Conservation (phyloP, 116 monocot genomes). For the Papilionanthe hybrid region DNA sequence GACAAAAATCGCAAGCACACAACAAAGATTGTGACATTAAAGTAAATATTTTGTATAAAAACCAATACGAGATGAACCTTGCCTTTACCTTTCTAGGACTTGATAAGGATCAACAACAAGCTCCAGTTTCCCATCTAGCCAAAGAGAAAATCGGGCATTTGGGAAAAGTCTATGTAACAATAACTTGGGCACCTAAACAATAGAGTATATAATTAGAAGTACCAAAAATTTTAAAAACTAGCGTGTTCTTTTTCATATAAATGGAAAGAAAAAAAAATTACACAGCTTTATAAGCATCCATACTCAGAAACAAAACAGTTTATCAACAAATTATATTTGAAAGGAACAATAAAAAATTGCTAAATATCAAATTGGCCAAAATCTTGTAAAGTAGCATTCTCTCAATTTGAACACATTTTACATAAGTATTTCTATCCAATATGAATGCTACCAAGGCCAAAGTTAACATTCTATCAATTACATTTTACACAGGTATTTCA, state of each 20-base stretch:
- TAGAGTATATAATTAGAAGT: neutral
- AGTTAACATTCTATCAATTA: neutral
- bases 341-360: too few species aligned
- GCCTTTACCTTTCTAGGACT: conserved; percentile 67
- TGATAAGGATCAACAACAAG: conserved; percentile 85
- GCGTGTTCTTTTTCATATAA: too few species aligned
- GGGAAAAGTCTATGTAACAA: conserved; percentile 91
- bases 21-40: neutral
- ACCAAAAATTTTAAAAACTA: neutral
- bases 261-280: too few species aligned
- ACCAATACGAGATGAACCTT: neutral
- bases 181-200: conserved; percentile 77
- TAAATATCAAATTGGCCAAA: neutral
- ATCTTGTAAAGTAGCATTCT: neutral
- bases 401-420: neutral
- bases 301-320: too few species aligned
- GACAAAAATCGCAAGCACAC: neutral
- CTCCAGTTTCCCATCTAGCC: conserved; percentile 97
- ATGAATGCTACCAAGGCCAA: neutral
- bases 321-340: too few species aligned
- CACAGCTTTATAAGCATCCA: too few species aligned
- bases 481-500: neutral
- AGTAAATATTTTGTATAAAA: neutral
- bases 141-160: conserved; percentile 76
- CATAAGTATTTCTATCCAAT: neutral